Conservation (phyloP, 805 yeast species). For the Saturnispora mendoncae region DNA sequence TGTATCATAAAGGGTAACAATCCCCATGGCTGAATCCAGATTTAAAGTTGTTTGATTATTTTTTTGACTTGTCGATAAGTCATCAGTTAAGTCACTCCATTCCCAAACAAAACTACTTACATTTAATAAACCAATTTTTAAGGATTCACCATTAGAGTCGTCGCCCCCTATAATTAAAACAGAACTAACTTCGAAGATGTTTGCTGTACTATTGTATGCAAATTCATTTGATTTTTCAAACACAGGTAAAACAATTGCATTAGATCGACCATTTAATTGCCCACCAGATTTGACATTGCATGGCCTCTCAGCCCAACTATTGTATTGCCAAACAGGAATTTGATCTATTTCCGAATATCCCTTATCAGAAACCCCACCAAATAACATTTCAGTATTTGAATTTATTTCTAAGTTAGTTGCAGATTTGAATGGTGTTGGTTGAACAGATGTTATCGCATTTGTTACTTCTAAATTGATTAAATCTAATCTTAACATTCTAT, state of each 20-base stretch:
- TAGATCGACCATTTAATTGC: conserved; percentile 42
- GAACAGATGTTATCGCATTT: conserved; percentile 39
- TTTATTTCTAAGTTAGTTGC: conserved; percentile 37
- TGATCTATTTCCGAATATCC: conserved; percentile 74
- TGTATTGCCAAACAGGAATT: conserved; percentile 62
- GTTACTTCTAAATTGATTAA: conserved; percentile 27
- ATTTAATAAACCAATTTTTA: conserved; percentile 34
- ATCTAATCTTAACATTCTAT: conserved; percentile 38
- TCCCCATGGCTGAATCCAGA: conserved; percentile 33
- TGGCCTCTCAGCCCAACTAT: conserved; percentile 55
- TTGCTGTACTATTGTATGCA: conserved; percentile 19
- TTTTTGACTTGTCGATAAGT: conserved; percentile 19
- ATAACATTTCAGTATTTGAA: conserved; percentile 40
- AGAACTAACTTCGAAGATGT: conserved; percentile 30
- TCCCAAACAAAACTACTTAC: conserved; percentile 36
- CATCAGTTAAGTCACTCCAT: conserved; percentile 30
- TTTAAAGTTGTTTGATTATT: conserved; percentile 21
- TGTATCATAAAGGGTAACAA: conserved; percentile 43
- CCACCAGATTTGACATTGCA: conserved; percentile 25
- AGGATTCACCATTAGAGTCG: conserved; percentile 26
- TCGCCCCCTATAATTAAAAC: conserved; percentile 59
- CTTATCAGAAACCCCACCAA: conserved; percentile 55
- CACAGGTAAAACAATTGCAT: conserved; percentile 47
- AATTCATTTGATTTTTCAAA: conserved; percentile 28
- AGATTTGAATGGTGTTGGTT: conserved; percentile 49